Evolutionary conservation across 805 yeast species (phyloP).

Genomic region (Barnettozyma populi): DNA sequence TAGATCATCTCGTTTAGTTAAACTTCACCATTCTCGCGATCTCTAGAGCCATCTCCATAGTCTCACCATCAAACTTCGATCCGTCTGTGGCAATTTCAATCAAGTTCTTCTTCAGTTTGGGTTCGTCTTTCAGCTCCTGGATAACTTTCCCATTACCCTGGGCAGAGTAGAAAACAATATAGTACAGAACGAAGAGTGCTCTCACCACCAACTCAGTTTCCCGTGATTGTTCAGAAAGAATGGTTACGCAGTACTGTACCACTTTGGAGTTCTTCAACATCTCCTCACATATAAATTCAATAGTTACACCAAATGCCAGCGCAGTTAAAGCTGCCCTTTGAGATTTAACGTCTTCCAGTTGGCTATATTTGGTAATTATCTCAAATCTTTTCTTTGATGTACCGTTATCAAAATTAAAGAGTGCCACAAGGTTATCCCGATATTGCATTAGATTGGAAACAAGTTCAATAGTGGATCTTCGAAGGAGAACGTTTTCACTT

Average conservation of each 20-base stretch:
- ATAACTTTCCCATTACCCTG: constrained; percentile 11
- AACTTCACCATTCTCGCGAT: not conserved
- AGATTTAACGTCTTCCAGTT: constrained; percentile 33
- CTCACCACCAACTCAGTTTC: constrained; percentile 30
- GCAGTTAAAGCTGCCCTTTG: constrained; percentile 38
- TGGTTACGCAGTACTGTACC: constrained; percentile 20
- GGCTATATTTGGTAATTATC: constrained; percentile 34
- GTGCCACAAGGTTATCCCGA: constrained; percentile 39
- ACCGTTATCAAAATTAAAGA: constrained; percentile 48
- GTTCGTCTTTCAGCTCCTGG: constrained; percentile 2
- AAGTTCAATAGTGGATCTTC: constrained; percentile 58
- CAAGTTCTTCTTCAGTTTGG: constrained; percentile 6
- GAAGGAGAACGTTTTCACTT: constrained; percentile 43
- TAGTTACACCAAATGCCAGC: constrained; percentile 29
- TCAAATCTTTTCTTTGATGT: constrained; percentile 36
- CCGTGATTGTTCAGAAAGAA: constrained; percentile 25
- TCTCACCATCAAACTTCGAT: constrained; percentile 4
- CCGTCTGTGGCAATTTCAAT: not conserved
- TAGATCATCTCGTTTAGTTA: no score
- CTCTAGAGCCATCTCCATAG: constrained; percentile 16
- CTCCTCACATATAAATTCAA: constrained; percentile 32
- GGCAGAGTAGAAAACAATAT: constrained; percentile 21
- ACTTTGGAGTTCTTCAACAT: constrained; percentile 24
- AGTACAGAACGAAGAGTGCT: constrained; percentile 27
- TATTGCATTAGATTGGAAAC: constrained; percentile 51